Conservation (phyloP, 164 flowering plant species). For the Euptelea pleiosperma region DNA sequence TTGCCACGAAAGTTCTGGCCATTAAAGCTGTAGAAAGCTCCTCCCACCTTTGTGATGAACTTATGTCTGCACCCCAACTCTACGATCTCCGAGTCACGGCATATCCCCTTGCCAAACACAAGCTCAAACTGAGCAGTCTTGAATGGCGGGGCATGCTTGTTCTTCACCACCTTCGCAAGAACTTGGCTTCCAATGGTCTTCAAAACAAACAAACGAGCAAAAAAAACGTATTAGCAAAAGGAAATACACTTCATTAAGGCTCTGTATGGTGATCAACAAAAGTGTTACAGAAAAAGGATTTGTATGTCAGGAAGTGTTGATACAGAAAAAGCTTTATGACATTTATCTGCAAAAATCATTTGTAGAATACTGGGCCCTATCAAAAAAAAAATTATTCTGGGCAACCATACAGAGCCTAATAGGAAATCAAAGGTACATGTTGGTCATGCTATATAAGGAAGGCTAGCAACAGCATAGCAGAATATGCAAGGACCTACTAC, state of each 20-base stretch:
- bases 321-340: no score
- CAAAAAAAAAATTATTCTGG: no score
- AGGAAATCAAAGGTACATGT: no score
- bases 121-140: slow-evolving; percentile 78
- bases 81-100: slow-evolving; percentile 59
- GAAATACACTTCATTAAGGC: neutral
- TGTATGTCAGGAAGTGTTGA: no score
- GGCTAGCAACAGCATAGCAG: no score
- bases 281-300: no score
- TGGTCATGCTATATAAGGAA: no score
- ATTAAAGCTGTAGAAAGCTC: slow-evolving; percentile 36
- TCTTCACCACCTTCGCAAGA: slow-evolving; percentile 80
- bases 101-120: slow-evolving; percentile 88
- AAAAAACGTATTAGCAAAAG: slow-evolving; percentile 1
- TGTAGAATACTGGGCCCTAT: no score
- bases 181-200: slow-evolving; percentile 82
- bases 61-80: slow-evolving; percentile 65
- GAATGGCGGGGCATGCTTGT: slow-evolving; percentile 94
- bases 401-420: no score
- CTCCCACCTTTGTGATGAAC: slow-evolving; percentile 45
- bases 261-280: no score
- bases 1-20: slow-evolving; percentile 53
- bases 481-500: no score
- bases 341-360: no score
- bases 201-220: slow-evolving; percentile 11